Evolutionary conservation across 2,329 filamentous ascomycete species (phyloP).

Genomic region (Penicillium paneum): DNA sequence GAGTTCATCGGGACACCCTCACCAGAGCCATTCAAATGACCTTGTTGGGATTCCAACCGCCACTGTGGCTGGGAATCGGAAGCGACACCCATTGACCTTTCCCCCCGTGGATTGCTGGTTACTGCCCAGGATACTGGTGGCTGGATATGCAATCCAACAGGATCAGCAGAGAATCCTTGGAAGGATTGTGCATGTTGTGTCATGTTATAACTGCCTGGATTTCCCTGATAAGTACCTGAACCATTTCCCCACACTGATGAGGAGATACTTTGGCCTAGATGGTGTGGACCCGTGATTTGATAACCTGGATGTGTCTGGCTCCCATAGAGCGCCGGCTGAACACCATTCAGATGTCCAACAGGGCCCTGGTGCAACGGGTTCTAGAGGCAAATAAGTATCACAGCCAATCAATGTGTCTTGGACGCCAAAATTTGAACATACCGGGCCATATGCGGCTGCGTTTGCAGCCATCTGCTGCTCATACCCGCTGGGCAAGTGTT

Average conservation of each 20-base stretch:
- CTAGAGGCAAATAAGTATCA: constrained; percentile 1
- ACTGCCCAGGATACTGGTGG: neutral
- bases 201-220: constrained; percentile 1
- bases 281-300: neutral
- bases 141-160: constrained; percentile 1
- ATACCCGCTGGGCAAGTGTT: constrained; percentile 5
- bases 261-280: neutral
- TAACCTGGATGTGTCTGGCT: constrained; percentile 1
- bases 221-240: neutral
- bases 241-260: neutral
- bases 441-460: constrained; percentile 1
- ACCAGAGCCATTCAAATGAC: neutral
- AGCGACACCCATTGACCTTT: neutral
- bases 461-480: neutral
- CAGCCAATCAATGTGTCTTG: neutral
- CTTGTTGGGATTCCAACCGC: constrained; percentile 8
- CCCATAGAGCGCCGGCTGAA: neutral
- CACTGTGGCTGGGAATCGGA: constrained; percentile 14
- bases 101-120: neutral
- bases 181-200: constrained; percentile 4
- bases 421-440: constrained; percentile 2
- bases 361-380: neutral
- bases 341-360: neutral
- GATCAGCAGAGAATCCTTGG: neutral
- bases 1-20: neutral